Conservation (phyloP, 2,329 filamentous ascomycete genomes). For the Clarireedia paspali region DNA sequence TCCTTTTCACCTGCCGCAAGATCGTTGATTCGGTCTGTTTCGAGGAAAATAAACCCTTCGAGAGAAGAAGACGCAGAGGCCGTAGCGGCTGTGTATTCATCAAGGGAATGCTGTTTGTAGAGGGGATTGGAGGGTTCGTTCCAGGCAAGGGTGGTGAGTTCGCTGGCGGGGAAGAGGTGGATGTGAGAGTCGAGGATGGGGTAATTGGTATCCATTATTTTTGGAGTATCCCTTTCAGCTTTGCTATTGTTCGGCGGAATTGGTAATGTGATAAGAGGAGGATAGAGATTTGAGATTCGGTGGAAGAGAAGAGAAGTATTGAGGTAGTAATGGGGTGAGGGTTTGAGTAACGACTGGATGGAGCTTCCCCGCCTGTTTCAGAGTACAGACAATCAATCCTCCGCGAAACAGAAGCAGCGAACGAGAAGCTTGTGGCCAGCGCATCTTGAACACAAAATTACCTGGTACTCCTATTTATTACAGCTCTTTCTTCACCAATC, state of each 20-base stretch:
- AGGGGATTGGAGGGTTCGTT: slow-evolving; percentile 49
- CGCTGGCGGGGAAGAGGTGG: slow-evolving; percentile 71
- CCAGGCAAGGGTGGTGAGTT: slow-evolving; percentile 64
- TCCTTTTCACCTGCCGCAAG: slow-evolving; percentile 39
- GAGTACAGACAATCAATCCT: too few species aligned
- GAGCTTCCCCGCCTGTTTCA: too few species aligned
- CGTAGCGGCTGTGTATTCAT: slow-evolving; percentile 25
- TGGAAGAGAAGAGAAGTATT: too few species aligned
- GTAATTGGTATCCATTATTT: slow-evolving; percentile 22
- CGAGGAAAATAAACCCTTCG: slow-evolving; percentile 72
- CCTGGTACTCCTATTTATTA: too few species aligned
- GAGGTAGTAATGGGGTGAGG: too few species aligned
- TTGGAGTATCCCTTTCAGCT: background rate
- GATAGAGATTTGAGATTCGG: too few species aligned
- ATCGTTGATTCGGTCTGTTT: slow-evolving; percentile 67
- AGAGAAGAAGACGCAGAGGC: slow-evolving; percentile 35
- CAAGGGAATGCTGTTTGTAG: slow-evolving; percentile 23
- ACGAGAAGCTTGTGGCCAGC: too few species aligned
- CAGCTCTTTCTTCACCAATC: too few species aligned
- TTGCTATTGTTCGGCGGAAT: background rate
- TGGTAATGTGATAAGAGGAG: background rate
- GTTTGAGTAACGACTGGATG: too few species aligned
- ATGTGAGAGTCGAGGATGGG: slow-evolving; percentile 85
- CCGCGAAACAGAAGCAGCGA: too few species aligned
- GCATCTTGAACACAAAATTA: too few species aligned